These are phyloP conservation scores for Komagataella pseudopastoris DNA, from an alignment of 805 yeast species.

Conservation along the genomic window DNA sequence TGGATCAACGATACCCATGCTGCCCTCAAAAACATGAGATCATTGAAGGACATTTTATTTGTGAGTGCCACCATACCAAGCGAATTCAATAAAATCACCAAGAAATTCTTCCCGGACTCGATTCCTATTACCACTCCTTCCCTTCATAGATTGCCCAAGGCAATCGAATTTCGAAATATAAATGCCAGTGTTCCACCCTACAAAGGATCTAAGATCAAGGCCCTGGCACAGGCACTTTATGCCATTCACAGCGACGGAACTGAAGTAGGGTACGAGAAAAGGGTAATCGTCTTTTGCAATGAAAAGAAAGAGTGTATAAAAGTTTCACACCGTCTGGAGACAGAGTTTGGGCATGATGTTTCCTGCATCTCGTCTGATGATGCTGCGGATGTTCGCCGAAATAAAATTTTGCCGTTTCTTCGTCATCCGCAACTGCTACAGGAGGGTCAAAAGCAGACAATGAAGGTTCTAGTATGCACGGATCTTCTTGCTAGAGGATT, in stretches of 20 bases:
- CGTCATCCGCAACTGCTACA: constrained; percentile 34
- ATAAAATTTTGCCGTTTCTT: constrained; percentile 48
- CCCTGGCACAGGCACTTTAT: constrained; percentile 77
- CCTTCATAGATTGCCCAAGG: constrained; percentile 72
- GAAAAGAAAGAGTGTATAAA: constrained; percentile 48
- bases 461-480: constrained; percentile 73
- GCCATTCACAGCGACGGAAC: constrained; percentile 78
- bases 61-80: constrained; percentile 88
- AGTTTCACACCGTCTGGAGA: constrained; percentile 38
- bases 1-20: constrained; percentile 55
- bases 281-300: constrained; percentile 80
- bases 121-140: constrained; percentile 64
- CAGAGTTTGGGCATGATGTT: constrained; percentile 42
- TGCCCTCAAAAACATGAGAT: constrained; percentile 32
- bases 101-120: constrained; percentile 49
- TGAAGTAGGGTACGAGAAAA: constrained; percentile 61
- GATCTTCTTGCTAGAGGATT: constrained; percentile 86
- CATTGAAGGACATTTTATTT: constrained; percentile 51
- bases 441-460: constrained; percentile 11
- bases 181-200: constrained; percentile 73
- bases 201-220: constrained; percentile 71
- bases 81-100: constrained; percentile 51
- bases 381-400: constrained; percentile 41
- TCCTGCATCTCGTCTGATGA: constrained; percentile 58
- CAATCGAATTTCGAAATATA: constrained; percentile 57